Evolutionary conservation across 352 stramenopile genomes (phyloP), one percentile per base, ranked within the genome.

Genomic region (Aphanomyces invadans): DNA sequence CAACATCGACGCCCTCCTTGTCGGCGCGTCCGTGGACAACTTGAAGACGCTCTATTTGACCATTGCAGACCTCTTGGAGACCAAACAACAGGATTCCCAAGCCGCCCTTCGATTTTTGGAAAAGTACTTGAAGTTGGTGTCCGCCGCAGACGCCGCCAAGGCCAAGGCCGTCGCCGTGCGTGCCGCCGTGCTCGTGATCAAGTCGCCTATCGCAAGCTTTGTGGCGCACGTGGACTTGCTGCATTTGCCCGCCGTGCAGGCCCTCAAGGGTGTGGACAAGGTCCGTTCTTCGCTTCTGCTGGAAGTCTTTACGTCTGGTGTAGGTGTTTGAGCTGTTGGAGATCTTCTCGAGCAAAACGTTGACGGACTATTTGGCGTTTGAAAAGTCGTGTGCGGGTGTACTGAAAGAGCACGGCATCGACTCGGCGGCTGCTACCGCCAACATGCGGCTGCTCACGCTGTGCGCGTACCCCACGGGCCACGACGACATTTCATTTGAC

Each of bases 401-500:
- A 36, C 84, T 95, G 59, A 75, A 73, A 45, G 65, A 81, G 29
- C 76, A 90, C 68, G 77, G 55, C 11, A 62, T 95, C 21, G 69
- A 80, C 38, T 75, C 88, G 44, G 75, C 73, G 17, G 76, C 87
- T 62, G 80, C 89, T 60, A 74, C 74, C 21, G 77, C 85, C 61
- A 87, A 95, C 59, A 97, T 98, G 86, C 87, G 89, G 9, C 81
- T 98, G 33, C 89, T 98, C 54, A 97, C 90, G 73, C 79, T 98
- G 12, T 96, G 92, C 70, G 84, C 87, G 67, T 72, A 97, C 66
- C 89, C 91, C 29, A 86, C 87, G 25, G 86, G 94, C 61, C 95
- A 97, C 68, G 87, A 97, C 69, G 88, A 95, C 73, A 90, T 97
- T 60, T 72, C 89, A 60, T 98, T 96, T 76, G 76, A 77, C 61